Base-by-base conservation (phyloP, 2,329 filamentous ascomycete genomes). In the Cephalotrichum gorgonifer region DNA sequence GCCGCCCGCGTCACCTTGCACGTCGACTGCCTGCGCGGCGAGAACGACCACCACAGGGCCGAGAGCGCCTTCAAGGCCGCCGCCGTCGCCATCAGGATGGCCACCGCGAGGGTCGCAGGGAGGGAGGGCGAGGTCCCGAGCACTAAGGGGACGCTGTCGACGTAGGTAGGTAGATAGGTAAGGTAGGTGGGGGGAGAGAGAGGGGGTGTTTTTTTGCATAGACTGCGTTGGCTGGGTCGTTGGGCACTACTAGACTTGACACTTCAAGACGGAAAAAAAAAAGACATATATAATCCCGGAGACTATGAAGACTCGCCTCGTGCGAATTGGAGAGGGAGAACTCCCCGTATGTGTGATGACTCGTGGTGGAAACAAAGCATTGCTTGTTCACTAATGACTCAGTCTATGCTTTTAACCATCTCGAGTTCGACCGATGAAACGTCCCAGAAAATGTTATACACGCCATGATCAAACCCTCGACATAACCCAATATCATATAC, bases 41-140 rank as follows among this genome's bases (percentile, higher is more conserved):
- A 86, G 54, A 98, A 97, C 68, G 93, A 97, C 69, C 93, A 97
- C 68, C 93, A 97, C 71, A 76, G 90, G 51, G 90, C 93, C 9
- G 93, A 97, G 78, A 93, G 86, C 64, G 93, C 91, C 15, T 96
- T 98, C 70, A 98, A 98, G 78, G 93, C 93, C 43, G 68, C 97
- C 56, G 93, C 93, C 0, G 81, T 96, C 42, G 93, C 93, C 7
- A 76, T 94, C 49, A 77, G 85, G 58, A 78, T 78, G 65, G 93
- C 93, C 9, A 91, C 83, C 44, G 76, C 78, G 46, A 76, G 81
- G 57, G 81, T 91, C 28, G 78, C 80, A 39, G 88, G 88, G 11
- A 84, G 85, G 63, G 89, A 94, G 68, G 89, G 88, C 3, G 93
- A 98, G 74, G 83, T 97, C 25, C 87, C 90, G 48, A 96, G 90